phyloP scores from a whole-genome alignment of 2,329 filamentous ascomycete genomes.

The Fusarium sp. region DNA sequence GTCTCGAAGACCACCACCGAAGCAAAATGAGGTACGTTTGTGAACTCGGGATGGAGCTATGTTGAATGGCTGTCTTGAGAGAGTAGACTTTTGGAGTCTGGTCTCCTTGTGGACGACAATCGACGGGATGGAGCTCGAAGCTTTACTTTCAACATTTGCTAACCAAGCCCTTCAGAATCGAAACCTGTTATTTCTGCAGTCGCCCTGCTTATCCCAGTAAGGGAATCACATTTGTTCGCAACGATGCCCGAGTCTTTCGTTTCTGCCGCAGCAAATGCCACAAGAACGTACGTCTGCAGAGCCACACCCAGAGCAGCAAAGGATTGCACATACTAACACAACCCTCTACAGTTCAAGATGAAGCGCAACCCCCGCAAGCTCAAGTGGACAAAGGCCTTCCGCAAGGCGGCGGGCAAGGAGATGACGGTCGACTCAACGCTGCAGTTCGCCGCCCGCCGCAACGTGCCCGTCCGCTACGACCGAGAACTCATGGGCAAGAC shows the following conservation, averaged over 20 bases:
- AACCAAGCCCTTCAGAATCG: constrained; percentile 49
- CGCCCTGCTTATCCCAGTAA: constrained; percentile 64
- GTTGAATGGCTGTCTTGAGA: neutral
- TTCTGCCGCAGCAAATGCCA: constrained; percentile 70
- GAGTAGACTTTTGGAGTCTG: neutral
- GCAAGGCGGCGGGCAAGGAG: constrained; percentile 79
- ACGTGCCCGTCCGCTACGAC: constrained; percentile 95
- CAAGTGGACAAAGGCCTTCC: constrained; percentile 96
- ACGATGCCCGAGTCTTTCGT: constrained; percentile 63
- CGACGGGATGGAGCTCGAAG: constrained; percentile 3
- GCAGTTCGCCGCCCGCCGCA: constrained; percentile 90
- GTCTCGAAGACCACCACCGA: constrained; percentile 41
- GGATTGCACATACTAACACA: constrained; percentile 17
- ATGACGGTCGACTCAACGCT: constrained; percentile 95
- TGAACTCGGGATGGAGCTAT: neutral
- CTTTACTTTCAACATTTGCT: constrained; percentile 21
- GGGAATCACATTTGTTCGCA: constrained; percentile 62
- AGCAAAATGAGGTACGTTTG: constrained; percentile 42
- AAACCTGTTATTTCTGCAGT: constrained; percentile 58
- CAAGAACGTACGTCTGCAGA: constrained; percentile 59
- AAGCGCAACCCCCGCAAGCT: constrained; percentile 97
- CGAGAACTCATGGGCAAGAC: constrained; percentile 88
- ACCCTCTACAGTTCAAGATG: constrained; percentile 79
- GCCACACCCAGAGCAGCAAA: neutral
- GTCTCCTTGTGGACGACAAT: neutral